Conservation (phyloP, 768 basidiomycete species). For the Chalciporus piperatus region DNA sequence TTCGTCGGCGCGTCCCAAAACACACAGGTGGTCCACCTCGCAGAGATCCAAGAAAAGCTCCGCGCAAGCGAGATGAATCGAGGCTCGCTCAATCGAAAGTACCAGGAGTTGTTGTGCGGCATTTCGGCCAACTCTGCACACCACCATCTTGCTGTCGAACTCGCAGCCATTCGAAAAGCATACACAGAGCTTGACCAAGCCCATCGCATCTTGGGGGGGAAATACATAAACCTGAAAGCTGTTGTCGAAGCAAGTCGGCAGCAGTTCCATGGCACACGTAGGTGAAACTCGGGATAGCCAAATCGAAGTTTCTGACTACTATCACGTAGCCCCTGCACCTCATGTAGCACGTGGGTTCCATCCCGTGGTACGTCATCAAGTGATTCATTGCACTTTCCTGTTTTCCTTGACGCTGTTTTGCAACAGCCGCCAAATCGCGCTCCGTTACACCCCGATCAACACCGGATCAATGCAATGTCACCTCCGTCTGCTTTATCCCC, state of each 20-base stretch:
- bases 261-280: conserved; percentile 10
- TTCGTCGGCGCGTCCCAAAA: conserved; percentile 16
- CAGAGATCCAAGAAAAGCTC: conserved; percentile 27
- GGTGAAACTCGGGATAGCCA: not conserved
- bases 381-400: conserved; percentile 1
- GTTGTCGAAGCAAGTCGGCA: conserved; percentile 6
- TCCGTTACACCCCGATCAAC: conserved; percentile 7
- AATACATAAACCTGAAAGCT: conserved; percentile 18
- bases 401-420: not conserved
- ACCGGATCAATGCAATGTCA: conserved; percentile 1
- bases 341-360: conserved; percentile 1
- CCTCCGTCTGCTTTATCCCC: conserved; percentile 5
- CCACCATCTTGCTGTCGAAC: conserved; percentile 17
- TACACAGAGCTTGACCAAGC: conserved; percentile 22
- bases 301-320: not conserved
- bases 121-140: conserved; percentile 12
- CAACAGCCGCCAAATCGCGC: not conserved
- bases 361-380: conserved; percentile 11
- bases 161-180: conserved; percentile 17
- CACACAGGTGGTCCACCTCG: conserved; percentile 15
- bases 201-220: conserved; percentile 18
- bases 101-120: conserved; percentile 24
- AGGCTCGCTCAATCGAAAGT: conserved; percentile 15
- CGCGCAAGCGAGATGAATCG: conserved; percentile 20
- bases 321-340: not conserved